phyloP scores from a whole-genome alignment of 345 rosid genomes.

The Jatropha curcas region DNA sequence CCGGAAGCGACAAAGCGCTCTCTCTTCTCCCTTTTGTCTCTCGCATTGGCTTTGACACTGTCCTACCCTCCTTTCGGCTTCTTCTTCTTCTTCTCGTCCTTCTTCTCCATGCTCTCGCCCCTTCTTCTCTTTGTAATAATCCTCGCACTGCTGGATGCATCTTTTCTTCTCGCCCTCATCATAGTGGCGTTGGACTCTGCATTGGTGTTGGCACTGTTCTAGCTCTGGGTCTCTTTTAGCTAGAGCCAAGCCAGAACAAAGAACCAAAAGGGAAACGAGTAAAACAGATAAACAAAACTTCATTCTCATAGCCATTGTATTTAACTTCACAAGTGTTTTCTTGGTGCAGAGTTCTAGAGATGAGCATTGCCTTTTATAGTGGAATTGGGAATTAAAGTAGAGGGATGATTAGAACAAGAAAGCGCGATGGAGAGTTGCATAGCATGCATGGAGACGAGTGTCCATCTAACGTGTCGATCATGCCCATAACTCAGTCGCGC shows the following conservation, averaged over 20 bases:
- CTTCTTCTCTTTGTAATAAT: constrained; percentile 31
- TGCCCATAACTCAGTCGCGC: constrained; percentile 17
- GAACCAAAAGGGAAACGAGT: constrained; percentile 23
- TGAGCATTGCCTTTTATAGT: neutral
- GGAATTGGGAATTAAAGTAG: neutral
- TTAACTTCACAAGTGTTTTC: neutral
- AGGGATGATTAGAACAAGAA: constrained; percentile 10
- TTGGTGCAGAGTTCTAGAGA: neutral
- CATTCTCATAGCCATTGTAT: constrained; percentile 24
- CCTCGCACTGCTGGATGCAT: constrained; percentile 38
- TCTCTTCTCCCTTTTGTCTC: constrained; percentile 13
- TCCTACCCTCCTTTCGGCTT: constrained; percentile 17
- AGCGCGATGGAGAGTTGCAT: constrained; percentile 17
- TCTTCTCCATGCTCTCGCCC: constrained; percentile 8
- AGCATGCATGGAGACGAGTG: constrained; percentile 48
- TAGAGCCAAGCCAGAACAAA: constrained; percentile 25
- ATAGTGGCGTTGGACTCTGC: constrained; percentile 38
- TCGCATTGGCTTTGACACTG: constrained; percentile 40
- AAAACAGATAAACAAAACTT: constrained; percentile 12
- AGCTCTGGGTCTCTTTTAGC: constrained; percentile 46
- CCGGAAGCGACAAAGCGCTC: constrained; percentile 27
- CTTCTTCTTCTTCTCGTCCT: constrained; percentile 7
- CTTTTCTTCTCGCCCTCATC: constrained; percentile 24
- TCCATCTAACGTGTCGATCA: constrained; percentile 25
- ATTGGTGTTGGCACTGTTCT: constrained; percentile 48